phyloP scores from a whole-genome alignment of 192 early-diverging fungal genomes.

The Backusella macrospora region DNA sequence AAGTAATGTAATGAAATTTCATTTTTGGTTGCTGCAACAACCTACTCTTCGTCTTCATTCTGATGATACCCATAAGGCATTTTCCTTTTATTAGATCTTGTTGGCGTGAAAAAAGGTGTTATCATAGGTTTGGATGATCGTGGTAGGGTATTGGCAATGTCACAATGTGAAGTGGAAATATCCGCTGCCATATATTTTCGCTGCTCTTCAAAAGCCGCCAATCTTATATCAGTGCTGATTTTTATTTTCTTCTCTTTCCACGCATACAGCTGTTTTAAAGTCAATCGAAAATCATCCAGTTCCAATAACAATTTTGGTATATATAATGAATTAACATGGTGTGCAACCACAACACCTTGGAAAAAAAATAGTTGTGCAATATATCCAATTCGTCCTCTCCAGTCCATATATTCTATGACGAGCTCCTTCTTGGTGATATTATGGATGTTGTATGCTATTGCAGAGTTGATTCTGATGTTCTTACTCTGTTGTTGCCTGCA shows the following conservation, averaged over 20 bases:
- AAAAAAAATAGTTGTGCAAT: constrained; percentile 5
- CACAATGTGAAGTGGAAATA: not conserved
- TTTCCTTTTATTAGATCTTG: constrained; percentile 11
- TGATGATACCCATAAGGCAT: not conserved
- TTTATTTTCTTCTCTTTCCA: constrained; percentile 8
- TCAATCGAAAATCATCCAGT: constrained; percentile 5
- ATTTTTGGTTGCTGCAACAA: not conserved
- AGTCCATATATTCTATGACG: constrained; percentile 3
- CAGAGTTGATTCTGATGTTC: constrained; percentile 17
- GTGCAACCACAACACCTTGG: not conserved
- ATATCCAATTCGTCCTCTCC: not conserved
- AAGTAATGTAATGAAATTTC: not conserved
- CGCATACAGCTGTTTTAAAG: not conserved
- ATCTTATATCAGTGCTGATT: not conserved
- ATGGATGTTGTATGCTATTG: constrained; percentile 17
- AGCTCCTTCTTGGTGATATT: constrained; percentile 1
- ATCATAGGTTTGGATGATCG: not conserved
- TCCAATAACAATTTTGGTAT: not conserved
- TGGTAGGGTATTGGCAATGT: not conserved
- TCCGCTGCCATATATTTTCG: not conserved
- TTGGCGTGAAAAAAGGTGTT: not conserved
- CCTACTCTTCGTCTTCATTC: not conserved
- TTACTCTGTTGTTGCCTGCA: constrained; percentile 17
- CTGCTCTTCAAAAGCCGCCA: constrained; percentile 1
- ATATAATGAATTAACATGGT: not conserved